These are phyloP conservation scores for Myxozyma neglecta DNA, from an alignment of 805 yeast species.

Conservation along the genomic window DNA sequence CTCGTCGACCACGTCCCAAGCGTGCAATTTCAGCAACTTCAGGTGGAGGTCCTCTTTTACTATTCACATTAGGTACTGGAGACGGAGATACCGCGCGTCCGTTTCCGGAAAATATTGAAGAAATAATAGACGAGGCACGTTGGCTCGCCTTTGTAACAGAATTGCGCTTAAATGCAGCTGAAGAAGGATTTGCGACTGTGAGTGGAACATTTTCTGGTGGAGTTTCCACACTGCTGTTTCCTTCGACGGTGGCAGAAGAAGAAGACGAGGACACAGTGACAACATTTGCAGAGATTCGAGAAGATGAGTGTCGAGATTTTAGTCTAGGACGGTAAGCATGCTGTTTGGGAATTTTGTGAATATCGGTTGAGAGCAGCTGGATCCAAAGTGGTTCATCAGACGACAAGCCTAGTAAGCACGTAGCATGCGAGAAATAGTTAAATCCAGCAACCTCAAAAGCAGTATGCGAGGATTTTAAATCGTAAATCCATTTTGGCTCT, in stretches of 20 bases:
- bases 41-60: neutral
- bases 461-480: conserved; percentile 50
- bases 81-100: neutral
- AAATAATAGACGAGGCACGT: conserved; percentile 14
- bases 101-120: conserved; percentile 7
- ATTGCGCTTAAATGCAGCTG: neutral
- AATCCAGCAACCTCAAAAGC: conserved; percentile 49
- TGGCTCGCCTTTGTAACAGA: neutral
- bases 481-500: conserved; percentile 43
- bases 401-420: conserved; percentile 39
- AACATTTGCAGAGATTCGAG: neutral
- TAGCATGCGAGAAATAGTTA: conserved; percentile 42
- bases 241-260: conserved; percentile 17
- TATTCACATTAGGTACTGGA: neutral
- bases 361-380: conserved; percentile 43
- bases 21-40: conserved; percentile 13
- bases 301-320: neutral
- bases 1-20: conserved; percentile 5
- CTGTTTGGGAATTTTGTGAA: conserved; percentile 48
- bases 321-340: neutral
- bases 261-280: conserved; percentile 16
- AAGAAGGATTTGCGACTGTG: neutral
- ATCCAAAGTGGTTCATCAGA: conserved; percentile 47
- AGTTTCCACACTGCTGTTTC: conserved; percentile 25
- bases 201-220: conserved; percentile 18